A percentile compares a stretch with the other conserved stretches of the same genome.
Evolutionary conservation across 164 flowering plant species (phyloP).

Genomic region (Sedum album): DNA sequence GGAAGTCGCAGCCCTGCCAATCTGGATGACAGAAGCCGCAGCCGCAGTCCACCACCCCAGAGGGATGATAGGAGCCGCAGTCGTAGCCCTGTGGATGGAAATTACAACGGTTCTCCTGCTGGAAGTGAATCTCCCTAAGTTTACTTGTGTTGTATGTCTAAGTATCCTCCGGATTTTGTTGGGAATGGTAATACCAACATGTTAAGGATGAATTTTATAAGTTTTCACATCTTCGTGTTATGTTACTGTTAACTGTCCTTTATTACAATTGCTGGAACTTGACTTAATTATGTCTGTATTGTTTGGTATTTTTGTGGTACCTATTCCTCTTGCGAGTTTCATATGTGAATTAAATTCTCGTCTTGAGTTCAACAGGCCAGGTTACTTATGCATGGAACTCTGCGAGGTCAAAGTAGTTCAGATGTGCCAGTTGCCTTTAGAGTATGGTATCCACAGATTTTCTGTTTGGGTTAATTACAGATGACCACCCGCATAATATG

Average conservation of each 20-base stretch:
- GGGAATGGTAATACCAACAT: background rate
- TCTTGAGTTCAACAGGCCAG: too few species aligned
- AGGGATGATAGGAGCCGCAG: conserved; percentile 32
- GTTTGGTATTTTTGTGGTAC: too few species aligned
- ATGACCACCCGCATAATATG: too few species aligned
- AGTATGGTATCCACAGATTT: too few species aligned
- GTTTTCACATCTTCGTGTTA: background rate
- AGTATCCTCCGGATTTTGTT: background rate
- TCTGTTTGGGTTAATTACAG: too few species aligned
- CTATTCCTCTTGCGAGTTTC: too few species aligned
- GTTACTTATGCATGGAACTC: too few species aligned
- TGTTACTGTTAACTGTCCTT: background rate
- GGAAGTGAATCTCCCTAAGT: conserved; percentile 32
- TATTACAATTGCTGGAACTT: conserved; percentile 13
- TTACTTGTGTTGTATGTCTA: background rate
- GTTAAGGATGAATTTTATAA: background rate
- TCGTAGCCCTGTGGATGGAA: conserved; percentile 20
- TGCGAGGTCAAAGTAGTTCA: too few species aligned
- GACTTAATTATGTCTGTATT: too few species aligned
- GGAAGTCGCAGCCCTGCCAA: conserved; percentile 18
- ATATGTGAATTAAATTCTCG: too few species aligned
- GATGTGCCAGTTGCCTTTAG: too few species aligned
- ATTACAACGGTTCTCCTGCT: conserved; percentile 27
- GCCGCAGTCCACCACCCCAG: conserved; percentile 1
- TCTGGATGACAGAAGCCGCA: conserved; percentile 14